Base-by-base conservation (phyloP, 805 yeast species). In the Candida easanensis region DNA sequence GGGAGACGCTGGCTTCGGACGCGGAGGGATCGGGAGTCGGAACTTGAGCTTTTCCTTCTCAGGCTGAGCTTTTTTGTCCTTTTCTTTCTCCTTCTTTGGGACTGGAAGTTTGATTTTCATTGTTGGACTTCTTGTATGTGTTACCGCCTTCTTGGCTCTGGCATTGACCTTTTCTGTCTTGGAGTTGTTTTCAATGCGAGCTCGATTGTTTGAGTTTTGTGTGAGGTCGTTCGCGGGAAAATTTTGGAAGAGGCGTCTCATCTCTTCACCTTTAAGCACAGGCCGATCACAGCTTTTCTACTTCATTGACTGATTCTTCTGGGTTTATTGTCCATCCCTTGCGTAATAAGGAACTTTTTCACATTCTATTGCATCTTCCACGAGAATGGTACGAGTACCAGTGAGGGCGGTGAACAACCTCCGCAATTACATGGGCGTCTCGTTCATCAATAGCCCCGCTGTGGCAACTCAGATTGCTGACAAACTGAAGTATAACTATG, bases 391-490 rank as follows among this genome's bases (percentile, higher is more conserved):
- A 18, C 40, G 39, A 22, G 36, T 43, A 6, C 48, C 48, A 13
- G 18, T 41, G 2, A 36, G 33, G 9, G 15, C 15, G 14, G 31
- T 39, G 5, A 15, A 26, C n/a, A 22, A 18, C 14, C 41, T 48
- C 25, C 38, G 46, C 15, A 53, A 45, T 35, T 45, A 51, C 28
- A 31, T 32, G 20, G 37, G 36, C 17, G 39, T 39, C 5, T 43
- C 50, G 2, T 44, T 50, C 23, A 32, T 48, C 13, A 33, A 43
- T 17, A 45, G 39, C 34, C 33, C 35, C 20, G 23, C 31, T 3
- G 26, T 39, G 23, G 48, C 48, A 5, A n/a, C 51, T 7, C 42
- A 56, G 32, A 63, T 84, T 11, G 56, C 84, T 6, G 71, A 80
- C 19, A 73, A 67, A 41, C 61, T 84, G 20, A 62, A 71, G 44